phyloP scores from a whole-genome alignment of 2,329 filamentous ascomycete species.

The Colletotrichum falcatum region DNA sequence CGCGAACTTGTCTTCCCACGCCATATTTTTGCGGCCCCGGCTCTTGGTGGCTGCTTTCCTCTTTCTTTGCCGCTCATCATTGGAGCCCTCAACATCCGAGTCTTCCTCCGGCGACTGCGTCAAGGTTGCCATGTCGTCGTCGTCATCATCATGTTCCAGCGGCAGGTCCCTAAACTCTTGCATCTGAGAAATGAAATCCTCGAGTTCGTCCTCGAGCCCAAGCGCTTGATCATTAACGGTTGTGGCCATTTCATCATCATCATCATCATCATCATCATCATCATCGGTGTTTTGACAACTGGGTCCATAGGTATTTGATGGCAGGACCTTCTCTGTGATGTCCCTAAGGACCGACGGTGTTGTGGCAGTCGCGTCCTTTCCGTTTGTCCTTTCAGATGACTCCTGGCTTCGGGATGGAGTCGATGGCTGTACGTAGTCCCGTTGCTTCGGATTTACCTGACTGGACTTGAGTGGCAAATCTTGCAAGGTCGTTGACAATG shows the following conservation, averaged over 20 bases:
- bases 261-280: not conserved
- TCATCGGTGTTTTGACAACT: not conserved
- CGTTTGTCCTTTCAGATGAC: slow-evolving; percentile 44
- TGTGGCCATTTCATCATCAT: not conserved
- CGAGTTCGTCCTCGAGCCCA: slow-evolving; percentile 65
- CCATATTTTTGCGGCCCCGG: slow-evolving; percentile 46
- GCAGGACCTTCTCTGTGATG: slow-evolving; percentile 1
- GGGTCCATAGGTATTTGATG: not conserved
- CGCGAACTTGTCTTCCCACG: slow-evolving; percentile 63
- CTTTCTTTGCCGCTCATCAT: slow-evolving; percentile 47
- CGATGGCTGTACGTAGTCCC: slow-evolving; percentile 53
- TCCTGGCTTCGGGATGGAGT: slow-evolving; percentile 54
- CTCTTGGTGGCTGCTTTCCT: slow-evolving; percentile 42
- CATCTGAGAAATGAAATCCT: slow-evolving; percentile 72
- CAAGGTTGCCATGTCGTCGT: slow-evolving; percentile 54
- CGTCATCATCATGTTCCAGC: slow-evolving; percentile 62
- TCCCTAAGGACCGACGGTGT: slow-evolving; percentile 9
- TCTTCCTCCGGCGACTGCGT: slow-evolving; percentile 42
- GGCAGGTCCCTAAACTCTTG: slow-evolving; percentile 71
- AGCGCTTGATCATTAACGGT: not conserved
- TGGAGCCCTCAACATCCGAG: slow-evolving; percentile 41
- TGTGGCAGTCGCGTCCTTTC: not conserved
- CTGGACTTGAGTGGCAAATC: slow-evolving; percentile 61
- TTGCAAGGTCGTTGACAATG: not conserved
- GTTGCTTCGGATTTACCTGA: slow-evolving; percentile 51